Conservation (phyloP, 345 rosid genomes). For the Cochlearia excelsa region DNA sequence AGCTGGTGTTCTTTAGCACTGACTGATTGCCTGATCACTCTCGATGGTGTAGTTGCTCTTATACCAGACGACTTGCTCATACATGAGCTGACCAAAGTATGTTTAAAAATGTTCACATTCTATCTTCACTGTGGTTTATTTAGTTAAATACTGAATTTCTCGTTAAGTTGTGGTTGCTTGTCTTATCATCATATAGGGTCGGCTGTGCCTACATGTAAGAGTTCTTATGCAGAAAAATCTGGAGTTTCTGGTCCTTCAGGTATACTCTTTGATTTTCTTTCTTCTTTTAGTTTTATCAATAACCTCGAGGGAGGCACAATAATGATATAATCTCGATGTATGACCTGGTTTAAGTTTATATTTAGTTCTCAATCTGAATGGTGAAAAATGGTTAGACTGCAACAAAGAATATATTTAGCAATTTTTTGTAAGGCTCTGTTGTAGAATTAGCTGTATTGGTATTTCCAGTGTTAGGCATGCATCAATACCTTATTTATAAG, state of each 20-base stretch:
- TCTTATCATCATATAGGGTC: conserved; percentile 52
- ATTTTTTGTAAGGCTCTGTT: not conserved
- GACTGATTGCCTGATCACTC: conserved; percentile 68
- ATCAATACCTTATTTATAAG: not conserved
- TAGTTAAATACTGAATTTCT: conserved; percentile 13
- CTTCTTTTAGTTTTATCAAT: conserved; percentile 4
- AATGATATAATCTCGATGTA: conserved; percentile 19
- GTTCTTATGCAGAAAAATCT: conserved; percentile 66
- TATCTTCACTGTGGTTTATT: conserved; percentile 17
- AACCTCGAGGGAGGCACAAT: conserved; percentile 4
- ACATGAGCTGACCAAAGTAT: conserved; percentile 77
- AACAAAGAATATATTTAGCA: conserved; percentile 2
- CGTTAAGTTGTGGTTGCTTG: conserved; percentile 22
- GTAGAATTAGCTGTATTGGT: conserved; percentile 5
- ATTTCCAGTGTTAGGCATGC: conserved; percentile 15
- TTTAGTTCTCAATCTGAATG: not conserved
- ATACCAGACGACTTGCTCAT: conserved; percentile 65
- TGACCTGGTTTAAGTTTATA: conserved; percentile 21
- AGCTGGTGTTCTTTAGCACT: conserved; percentile 84
- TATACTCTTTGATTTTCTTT: conserved; percentile 32
- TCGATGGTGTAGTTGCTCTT: conserved; percentile 70
- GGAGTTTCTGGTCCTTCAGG: conserved; percentile 78
- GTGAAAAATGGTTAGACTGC: not conserved
- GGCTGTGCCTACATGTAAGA: conserved; percentile 59
- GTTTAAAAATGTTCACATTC: conserved; percentile 25